These are phyloP conservation scores for Auricularia auricula-judae DNA, from an alignment of 768 basidiomycete species.

Conservation along the genomic window DNA sequence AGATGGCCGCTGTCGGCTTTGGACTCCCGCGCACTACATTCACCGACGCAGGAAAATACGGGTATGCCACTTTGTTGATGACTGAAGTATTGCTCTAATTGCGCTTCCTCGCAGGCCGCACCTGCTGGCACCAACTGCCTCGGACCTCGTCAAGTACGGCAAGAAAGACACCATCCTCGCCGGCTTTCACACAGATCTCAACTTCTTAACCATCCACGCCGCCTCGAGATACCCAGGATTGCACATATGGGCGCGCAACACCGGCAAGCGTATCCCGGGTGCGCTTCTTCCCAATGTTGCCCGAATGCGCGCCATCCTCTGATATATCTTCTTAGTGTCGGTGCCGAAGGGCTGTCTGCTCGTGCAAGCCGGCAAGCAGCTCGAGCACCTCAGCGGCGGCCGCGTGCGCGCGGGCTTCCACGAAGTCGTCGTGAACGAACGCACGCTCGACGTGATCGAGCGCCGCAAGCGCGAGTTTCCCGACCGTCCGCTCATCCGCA, in stretches of 20 bases:
- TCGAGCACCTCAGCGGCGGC: constrained; percentile 78
- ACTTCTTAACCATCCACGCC: constrained; percentile 87
- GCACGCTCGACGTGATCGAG: constrained; percentile 57
- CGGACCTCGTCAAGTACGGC: constrained; percentile 74
- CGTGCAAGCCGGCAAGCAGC: constrained; percentile 92
- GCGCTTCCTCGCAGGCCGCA: constrained; percentile 45
- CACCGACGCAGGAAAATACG: constrained; percentile 72
- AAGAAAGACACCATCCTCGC: constrained; percentile 76
- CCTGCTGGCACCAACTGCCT: constrained; percentile 87
- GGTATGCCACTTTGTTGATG: constrained; percentile 36
- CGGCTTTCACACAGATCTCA: constrained; percentile 91
- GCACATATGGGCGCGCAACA: constrained; percentile 91
- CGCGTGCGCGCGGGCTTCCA: constrained; percentile 89
- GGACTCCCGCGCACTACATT: constrained; percentile 62
- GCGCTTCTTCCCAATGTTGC: too few relatives aligned
- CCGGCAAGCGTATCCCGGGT: constrained; percentile 69
- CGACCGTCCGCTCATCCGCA: constrained; percentile 82
- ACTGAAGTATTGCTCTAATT: background rate
- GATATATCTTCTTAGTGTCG: constrained; percentile 32
- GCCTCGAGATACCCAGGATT: constrained; percentile 80
- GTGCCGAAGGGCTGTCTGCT: constrained; percentile 78
- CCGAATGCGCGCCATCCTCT: too few relatives aligned
- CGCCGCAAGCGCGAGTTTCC: constrained; percentile 46
- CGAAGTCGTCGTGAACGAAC: constrained; percentile 84
- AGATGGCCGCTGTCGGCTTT: constrained; percentile 80